Base-by-base conservation (phyloP, 768 basidiomycete genomes). In the Leccinellum rugosiceps region DNA sequence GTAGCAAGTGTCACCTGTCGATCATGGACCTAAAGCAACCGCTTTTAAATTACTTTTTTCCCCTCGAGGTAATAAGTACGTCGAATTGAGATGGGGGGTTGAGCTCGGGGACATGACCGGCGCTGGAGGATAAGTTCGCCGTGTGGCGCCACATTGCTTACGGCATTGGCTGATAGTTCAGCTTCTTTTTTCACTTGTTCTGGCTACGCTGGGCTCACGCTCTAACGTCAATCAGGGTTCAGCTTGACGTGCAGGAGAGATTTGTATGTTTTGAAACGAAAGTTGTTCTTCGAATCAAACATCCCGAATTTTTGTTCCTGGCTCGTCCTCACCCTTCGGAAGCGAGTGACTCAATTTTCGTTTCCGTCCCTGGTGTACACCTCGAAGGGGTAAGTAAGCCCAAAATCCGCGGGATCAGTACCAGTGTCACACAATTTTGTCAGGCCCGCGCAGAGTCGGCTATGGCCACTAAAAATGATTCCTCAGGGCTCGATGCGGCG, bases 381-480 rank as follows among this genome's bases (percentile, higher is more conserved):
- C 28, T 48, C n/a, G 25, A 32, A 19, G 14, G 23, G 38, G 13
- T n/a, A 41, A n/a, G 17, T 30, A 30, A 28, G 17, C 6, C 23
- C 49, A 48, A 15, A 49, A 52, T 31, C 17, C 43, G 56, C 34
- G 56, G 55, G 53, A 50, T 23, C 49, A 13, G 43, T 32, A 46
- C 6, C 14, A 6, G 43, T 48, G 48, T 58, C 63, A 58, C 52
- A 41, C 57, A 53, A 67, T 63, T 58, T 58, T 25, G 25, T 25
- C 63, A 61, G 57, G 46, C 14, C 46, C 46, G 46, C 25, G 61
- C 56, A 61, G 59, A 58, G 5, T 67, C 65, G 67, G 65, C 61
- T 71, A 63, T 52, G 55, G 49, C 45, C 45, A 6, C 48, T 45
- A 51, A 61, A 59, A 66, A 58, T 58, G 57, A 49, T 58, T 58